Conservation (phyloP, 1,139 yeast genomes). For the Sugiyamaella pinicola region DNA sequence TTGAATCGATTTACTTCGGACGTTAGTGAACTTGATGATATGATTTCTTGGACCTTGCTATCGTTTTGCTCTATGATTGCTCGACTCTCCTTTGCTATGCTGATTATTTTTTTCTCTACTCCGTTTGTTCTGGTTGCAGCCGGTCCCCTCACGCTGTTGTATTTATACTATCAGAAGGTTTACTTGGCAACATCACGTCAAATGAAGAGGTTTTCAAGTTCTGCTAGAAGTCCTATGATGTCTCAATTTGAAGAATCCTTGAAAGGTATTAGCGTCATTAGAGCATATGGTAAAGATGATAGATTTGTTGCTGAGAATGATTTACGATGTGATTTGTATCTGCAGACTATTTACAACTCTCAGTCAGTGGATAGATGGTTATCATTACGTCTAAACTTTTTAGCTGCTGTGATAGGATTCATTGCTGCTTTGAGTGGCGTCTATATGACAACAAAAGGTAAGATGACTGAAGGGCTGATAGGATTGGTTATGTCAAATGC, state of each 20-base stretch:
- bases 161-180: constrained; percentile 83
- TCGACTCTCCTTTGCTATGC: constrained; percentile 75
- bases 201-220: constrained; percentile 82
- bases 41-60: constrained; percentile 77
- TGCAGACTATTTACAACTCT: constrained; percentile 83
- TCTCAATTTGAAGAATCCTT: constrained; percentile 92
- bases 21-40: constrained; percentile 87
- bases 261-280: constrained; percentile 84
- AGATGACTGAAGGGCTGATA: constrained; percentile 64
- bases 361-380: constrained; percentile 97
- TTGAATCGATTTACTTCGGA: constrained; percentile 93
- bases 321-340: constrained; percentile 74
- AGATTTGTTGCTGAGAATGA: constrained; percentile 79
- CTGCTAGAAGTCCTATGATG: constrained; percentile 88
- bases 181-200: constrained; percentile 91
- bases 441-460: constrained; percentile 44
- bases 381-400: constrained; percentile 64
- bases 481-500: constrained; percentile 77
- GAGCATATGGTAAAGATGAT: constrained; percentile 90
- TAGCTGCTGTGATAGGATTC: constrained; percentile 66
- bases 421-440: constrained; percentile 49
- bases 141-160: constrained; percentile 69
- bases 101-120: constrained; percentile 81
- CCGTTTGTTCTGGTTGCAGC: constrained; percentile 80
- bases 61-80: constrained; percentile 74